A percentile compares a stretch with the other conserved stretches of the same genome.
phyloP scores from a whole-genome alignment of 305 asterid genomes.

The Fraxinus ornus region DNA sequence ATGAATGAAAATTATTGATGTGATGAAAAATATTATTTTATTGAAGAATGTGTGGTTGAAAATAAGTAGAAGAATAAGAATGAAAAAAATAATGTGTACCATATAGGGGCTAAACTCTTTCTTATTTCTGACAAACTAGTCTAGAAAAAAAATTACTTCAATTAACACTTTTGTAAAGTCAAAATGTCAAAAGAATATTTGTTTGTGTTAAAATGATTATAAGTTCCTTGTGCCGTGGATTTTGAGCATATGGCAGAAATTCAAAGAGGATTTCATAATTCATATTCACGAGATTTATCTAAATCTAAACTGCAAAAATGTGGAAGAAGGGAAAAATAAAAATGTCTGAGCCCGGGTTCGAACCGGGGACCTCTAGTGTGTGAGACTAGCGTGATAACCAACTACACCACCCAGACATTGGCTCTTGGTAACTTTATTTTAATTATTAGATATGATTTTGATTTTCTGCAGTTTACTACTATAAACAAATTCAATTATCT shows the following conservation, averaged over 20 bases:
- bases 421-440: too few relatives aligned
- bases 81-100: too few relatives aligned
- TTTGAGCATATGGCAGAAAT: neutral
- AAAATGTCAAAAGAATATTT: neutral
- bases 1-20: too few relatives aligned
- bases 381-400: conserved; percentile 99
- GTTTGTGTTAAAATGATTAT: neutral
- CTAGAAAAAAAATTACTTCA: neutral
- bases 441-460: fast-evolving
- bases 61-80: too few relatives aligned
- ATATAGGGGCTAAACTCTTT: too few relatives aligned
- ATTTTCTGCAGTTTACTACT: too few relatives aligned
- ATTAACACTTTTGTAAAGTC: too few relatives aligned
- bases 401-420: conserved; percentile 89
- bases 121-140: neutral
- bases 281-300: too few relatives aligned
- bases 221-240: neutral
- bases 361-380: conserved; percentile 99
- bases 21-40: too few relatives aligned
- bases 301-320: neutral
- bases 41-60: too few relatives aligned
- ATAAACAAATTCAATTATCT: too few relatives aligned
- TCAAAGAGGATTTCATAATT: neutral
- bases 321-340: too few relatives aligned
- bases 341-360: conserved; percentile 99